Base-by-base conservation (phyloP, 176 grass and related monocot genomes). In the Oryza rufipogon region DNA sequence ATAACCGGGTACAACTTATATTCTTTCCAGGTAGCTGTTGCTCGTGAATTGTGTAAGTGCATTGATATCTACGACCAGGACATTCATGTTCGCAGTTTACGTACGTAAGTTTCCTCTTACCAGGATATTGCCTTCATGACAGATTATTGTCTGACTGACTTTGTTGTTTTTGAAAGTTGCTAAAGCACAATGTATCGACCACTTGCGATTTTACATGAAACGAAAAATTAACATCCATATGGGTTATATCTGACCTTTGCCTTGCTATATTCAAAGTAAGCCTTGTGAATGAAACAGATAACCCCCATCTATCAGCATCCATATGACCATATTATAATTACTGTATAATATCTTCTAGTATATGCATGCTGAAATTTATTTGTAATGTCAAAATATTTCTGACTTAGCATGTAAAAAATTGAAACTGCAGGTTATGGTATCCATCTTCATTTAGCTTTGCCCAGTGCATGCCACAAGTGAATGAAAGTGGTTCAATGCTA, bases 21-120 rank as follows among this genome's bases (percentile, higher is more conserved):
- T 78, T 88, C 67, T 83, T 87, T 87, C 77, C 86, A 98, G 93
- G 88, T 94, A 74, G 93, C 96, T 51, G 89, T 95, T 83, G 96
- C 91, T 25, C 90, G 89, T 82, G 81, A 85, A 79, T 86, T 98
- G 72, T 98, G 96, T 81, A 98, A 95, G 83, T 95, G 89, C 71
- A 77, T 95, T 73, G 93, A 99, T 88, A 76, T 96, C 42, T 99
- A 99, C 49, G 91, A 96, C 80, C 91, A 96, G 85, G 96, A 99
- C 80, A 99, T 99, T 83, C 96, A 90, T 78, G 65, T 99, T 82
- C 90, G 89, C 75, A 94, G 89, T 88, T 92, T 99, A 81, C 91
- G 51, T 76, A 91, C 91, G 91, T 94, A 90, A 87, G 89, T 81
- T 73, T 73, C 51, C 47, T 81, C 26, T 70, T 44, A 41, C 39